Percentiles rank a stretch among this genome's conserved stretches.
These are phyloP conservation scores for Acer yangbiense DNA, from an alignment of 345 rosid genomes.

Conservation along the genomic window DNA sequence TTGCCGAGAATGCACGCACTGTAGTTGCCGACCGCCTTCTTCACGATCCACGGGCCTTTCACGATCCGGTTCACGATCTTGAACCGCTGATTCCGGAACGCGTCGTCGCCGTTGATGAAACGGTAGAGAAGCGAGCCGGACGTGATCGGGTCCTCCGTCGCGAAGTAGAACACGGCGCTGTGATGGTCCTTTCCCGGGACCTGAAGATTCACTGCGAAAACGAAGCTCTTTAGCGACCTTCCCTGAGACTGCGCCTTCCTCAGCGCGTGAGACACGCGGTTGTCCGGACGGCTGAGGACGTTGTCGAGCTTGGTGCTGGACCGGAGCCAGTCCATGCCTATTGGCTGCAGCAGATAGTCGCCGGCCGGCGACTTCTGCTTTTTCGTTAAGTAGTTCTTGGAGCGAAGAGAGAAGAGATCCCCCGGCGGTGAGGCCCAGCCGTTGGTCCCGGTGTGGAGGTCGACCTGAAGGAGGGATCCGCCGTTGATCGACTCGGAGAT, in stretches of 20 bases:
- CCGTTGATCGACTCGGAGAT: conserved; percentile 63
- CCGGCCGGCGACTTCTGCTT: conserved; percentile 71
- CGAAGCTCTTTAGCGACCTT: conserved; percentile 61
- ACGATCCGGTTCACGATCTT: conserved; percentile 90
- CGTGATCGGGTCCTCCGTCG: conserved; percentile 68
- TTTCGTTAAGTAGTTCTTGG: conserved; percentile 51
- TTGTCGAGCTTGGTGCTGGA: conserved; percentile 66
- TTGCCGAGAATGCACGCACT: conserved; percentile 88
- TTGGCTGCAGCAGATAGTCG: conserved; percentile 71
- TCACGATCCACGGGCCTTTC: conserved; percentile 93
- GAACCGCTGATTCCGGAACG: conserved; percentile 80
- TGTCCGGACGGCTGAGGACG: conserved; percentile 77
- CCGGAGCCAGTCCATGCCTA: conserved; percentile 91
- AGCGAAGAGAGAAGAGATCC: conserved; percentile 71
- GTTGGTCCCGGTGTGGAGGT: conserved; percentile 66
- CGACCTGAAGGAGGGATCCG: conserved; percentile 76
- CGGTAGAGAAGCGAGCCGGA: conserved; percentile 65
- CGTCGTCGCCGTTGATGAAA: conserved; percentile 73
- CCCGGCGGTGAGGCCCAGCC: conserved; percentile 99
- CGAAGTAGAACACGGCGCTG: conserved; percentile 89
- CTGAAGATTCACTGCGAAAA: conserved; percentile 87
- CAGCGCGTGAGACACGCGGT: conserved; percentile 73
- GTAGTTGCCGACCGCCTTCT: conserved; percentile 72
- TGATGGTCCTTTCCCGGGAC: conserved; percentile 85
- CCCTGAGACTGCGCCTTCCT: conserved; percentile 57